Base-by-base conservation (phyloP, 2,329 filamentous ascomycete species). In the Diaporthe humulicola region DNA sequence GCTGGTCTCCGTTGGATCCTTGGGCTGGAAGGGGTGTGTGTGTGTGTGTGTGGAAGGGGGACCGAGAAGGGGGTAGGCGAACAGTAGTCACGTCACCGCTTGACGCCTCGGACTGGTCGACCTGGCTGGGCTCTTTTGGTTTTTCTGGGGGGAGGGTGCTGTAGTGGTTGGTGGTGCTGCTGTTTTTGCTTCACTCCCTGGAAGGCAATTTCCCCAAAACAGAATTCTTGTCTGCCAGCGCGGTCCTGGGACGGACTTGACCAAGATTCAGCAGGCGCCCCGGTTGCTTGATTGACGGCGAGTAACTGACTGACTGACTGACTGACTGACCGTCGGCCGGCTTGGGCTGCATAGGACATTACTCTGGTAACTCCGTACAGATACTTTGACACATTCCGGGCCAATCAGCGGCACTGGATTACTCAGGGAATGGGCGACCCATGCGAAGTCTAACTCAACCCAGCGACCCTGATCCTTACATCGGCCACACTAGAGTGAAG, bases 381-480 rank as follows among this genome's bases (percentile, higher is more conserved):
- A 38, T 15, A 52, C 61, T 67, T 67, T 67, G 42, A 67, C 61
- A 67, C 28, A 67, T 67, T 38, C 45, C 64, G 15, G 25, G 7
- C 64, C 64, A 67, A 67, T 67, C 64, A 67, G 45, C 64, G 45
- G 14, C 14, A 38, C n/a, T 67, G 64, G 64, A 67, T 67, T 67
- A 67, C 64, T 67, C 64, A 67, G 64, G 64, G 45, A 67, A 22
- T 67, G 30, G 9, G 3, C 30, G n/a, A 52, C 64, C 64, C 64
- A 52, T 67, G 64, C 64, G 45, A 67, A 67, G 64, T 36, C 64
- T 67, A 67, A 67, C 64, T 52, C 45, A 19, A 50, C 45, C 64
- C n/a, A 52, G 30, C 64, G 33, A 67, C 64, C 64, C 64, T 67
- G 64, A 52, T 67, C 64, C 64, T 67, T 67, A 67, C 64, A 52